Base-by-base conservation (phyloP, 2,329 filamentous ascomycete species). In the Sporothrix sp. region DNA sequence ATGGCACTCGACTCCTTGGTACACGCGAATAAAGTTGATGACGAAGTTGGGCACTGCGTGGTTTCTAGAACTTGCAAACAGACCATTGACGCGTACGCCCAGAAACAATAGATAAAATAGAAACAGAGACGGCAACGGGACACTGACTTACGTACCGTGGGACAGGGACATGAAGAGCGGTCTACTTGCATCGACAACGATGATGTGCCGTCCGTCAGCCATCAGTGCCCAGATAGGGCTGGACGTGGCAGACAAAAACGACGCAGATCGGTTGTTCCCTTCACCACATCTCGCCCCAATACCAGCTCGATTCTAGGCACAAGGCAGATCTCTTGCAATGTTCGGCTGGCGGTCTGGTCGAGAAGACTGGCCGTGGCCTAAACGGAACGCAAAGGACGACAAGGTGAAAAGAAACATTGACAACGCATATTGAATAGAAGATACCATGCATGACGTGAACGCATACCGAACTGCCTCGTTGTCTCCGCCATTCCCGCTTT, bases 251-350 rank as follows among this genome's bases (percentile, higher is more conserved):
- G 16, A 28, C 40, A n/a, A n/a, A n/a, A n/a, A n/a, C n/a, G n/a
- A n/a, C n/a, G n/a, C n/a, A n/a, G n/a, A n/a, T 33, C 40, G 28
- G 42, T 13, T 46, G 20, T 36, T 46, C 43, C 43, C 43, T 46
- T 44, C 18, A 11, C 18, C 7, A 33, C 27, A 32, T 44, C 13
- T 44, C 28, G 42, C 23, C 42, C 28, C 28, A 44, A 33, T 20
- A 20, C n/a, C n/a, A n/a, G n/a, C n/a, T n/a, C 23, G 10, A 8
- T 28, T 7, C 28, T 30, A 28, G 4, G 7, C 25, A 18, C 23
- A 28, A 14, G 25, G 3, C 16, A 25, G 13, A 21, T 39, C 7
- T 39, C 23, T 20, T 7, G 8, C 39, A 16, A 20, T 39, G 37
- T 39, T 27, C 25, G 25, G 39, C 39, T 20, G 7, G 13, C 25